Base-by-base conservation (phyloP, 768 basidiomycete species). In the Roridomyces roridus region DNA sequence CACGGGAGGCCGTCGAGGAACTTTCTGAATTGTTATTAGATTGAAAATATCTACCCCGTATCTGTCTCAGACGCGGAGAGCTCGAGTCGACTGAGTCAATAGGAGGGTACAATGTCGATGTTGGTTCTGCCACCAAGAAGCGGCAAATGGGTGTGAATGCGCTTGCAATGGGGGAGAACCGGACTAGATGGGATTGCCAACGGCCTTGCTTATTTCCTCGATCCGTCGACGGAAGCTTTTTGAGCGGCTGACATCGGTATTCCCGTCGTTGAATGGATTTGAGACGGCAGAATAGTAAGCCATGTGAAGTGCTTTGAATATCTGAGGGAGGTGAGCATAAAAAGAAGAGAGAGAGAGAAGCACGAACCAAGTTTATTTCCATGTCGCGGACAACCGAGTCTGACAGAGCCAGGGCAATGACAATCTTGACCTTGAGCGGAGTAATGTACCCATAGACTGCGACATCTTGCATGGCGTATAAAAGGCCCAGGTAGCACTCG, bases 391-490 rank as follows among this genome's bases (percentile, higher is more conserved):
- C 85, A 20, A 94, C 84, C 12, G 89, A 80, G 67, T 96, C 94
- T 8, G 90, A 85, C 60, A 95, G 73, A 8, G 91, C 87, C 46
- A 96, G 72, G 1, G 88, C 88, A 48, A 96, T 68, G 54, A 96
- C 82, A 65, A 96, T 93, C 77, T 94, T 95, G 65, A 94, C 81
- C 67, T 89, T 92, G 58, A 92, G 76, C 12, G 94, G 92, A 10
- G 92, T 94, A 46, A 94, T 84, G 72, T 94, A 96, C 36, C 94
- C 94, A 71, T 96, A 96, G 35, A 94, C 91, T 2, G 92, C 93
- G 46, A 92, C 89, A 63, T 96, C 94, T 72, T 96, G 94, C 80
- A 96, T 89, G n/a, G 88, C 82, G 70, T 92, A 94, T 23, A 96
- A 73, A 51, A 96, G 77, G 6, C 93, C 94, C 34, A 94, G 80